Evolutionary conservation across 2,329 filamentous ascomycete genomes (phyloP).

Genomic region (Ceratocystiopsis brevicomis): DNA sequence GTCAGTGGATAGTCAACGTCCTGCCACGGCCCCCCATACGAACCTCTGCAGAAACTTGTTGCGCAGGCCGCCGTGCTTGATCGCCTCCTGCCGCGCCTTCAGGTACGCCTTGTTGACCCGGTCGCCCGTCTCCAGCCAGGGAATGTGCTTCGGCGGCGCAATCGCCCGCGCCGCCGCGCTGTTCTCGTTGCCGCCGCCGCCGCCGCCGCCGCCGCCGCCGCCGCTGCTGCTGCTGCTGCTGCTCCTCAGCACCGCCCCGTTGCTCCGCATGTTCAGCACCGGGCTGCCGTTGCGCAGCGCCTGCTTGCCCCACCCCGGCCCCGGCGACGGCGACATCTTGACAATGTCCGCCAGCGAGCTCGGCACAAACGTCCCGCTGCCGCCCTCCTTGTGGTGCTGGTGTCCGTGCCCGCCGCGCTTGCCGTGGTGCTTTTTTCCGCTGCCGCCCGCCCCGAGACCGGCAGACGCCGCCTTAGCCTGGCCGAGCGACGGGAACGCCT

Average conservation of each 20-base stretch:
- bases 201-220: conserved; percentile 14
- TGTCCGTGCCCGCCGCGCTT: conserved; percentile 73
- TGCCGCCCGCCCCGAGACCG: conserved; percentile 49
- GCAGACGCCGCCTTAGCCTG: conserved; percentile 49
- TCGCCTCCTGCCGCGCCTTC: conserved; percentile 85
- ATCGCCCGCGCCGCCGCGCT: conserved; percentile 70
- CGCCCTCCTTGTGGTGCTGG: conserved; percentile 49
- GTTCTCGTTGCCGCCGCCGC: conserved; percentile 38
- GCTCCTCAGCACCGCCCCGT: conserved; percentile 27
- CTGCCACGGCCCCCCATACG: too few species aligned
- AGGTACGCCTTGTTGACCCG: conserved; percentile 85
- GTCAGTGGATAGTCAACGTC: too few species aligned
- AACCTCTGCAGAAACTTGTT: conserved; percentile 96
- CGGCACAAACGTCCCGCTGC: conserved; percentile 25
- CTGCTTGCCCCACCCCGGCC: conserved; percentile 35
- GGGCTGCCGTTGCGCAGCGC: conserved; percentile 42
- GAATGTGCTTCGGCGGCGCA: conserved; percentile 72
- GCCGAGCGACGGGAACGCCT: conserved; percentile 82
- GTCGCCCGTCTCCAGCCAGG: conserved; percentile 89
- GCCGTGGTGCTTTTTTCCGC: conserved; percentile 75
- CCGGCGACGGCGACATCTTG: conserved; percentile 82
- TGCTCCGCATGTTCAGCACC: conserved; percentile 36
- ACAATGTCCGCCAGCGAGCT: conserved; percentile 85
- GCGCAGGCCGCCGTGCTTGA: conserved; percentile 86
- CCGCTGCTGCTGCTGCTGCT: conserved; percentile 22